These are phyloP conservation scores for Aspergillus bridgeri DNA, from an alignment of 495 filamentous ascomycete species.

Conservation along the genomic window DNA sequence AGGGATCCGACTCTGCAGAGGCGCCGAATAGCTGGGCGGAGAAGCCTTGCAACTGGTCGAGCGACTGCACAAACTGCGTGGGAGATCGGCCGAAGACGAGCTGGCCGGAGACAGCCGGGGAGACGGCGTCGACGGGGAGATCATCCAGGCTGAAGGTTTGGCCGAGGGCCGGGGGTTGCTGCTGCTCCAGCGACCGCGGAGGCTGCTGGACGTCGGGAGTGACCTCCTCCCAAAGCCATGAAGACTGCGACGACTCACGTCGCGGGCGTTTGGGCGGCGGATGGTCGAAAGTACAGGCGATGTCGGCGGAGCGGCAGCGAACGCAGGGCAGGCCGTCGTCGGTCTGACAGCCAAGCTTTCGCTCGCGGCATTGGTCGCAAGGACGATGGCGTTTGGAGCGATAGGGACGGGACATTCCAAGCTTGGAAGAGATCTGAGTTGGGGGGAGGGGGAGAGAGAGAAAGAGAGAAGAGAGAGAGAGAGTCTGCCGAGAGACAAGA, in stretches of 20 bases:
- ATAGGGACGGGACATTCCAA: slow-evolving; percentile 25
- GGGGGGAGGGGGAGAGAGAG: neutral
- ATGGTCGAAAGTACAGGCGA: slow-evolving; percentile 30
- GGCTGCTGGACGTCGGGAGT: neutral
- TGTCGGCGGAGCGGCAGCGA: slow-evolving; percentile 26
- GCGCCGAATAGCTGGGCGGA: slow-evolving; percentile 34
- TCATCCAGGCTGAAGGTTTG: slow-evolving; percentile 8
- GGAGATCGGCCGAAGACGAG: slow-evolving; percentile 16
- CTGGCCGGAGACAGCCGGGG: slow-evolving; percentile 14
- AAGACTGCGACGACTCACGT: slow-evolving; percentile 4
- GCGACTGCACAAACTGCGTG: slow-evolving; percentile 32
- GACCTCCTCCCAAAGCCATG: neutral
- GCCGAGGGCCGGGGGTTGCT: neutral
- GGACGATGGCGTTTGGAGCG: slow-evolving; percentile 38
- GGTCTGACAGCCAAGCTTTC: slow-evolving; percentile 37
- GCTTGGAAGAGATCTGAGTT: neutral
- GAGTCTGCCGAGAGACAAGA: too few species aligned
- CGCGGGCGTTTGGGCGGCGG: slow-evolving; percentile 27
- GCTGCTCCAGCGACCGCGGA: neutral
- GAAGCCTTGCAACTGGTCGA: slow-evolving; percentile 31
- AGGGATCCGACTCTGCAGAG: slow-evolving; percentile 38
- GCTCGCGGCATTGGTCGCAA: slow-evolving; percentile 36
- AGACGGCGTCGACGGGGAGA: slow-evolving; percentile 13
- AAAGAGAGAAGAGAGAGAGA: too few species aligned
- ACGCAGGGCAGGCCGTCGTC: slow-evolving; percentile 25